phyloP scores from a whole-genome alignment of 257 asterid genomes.

The Jacaranda mimosifolia region DNA sequence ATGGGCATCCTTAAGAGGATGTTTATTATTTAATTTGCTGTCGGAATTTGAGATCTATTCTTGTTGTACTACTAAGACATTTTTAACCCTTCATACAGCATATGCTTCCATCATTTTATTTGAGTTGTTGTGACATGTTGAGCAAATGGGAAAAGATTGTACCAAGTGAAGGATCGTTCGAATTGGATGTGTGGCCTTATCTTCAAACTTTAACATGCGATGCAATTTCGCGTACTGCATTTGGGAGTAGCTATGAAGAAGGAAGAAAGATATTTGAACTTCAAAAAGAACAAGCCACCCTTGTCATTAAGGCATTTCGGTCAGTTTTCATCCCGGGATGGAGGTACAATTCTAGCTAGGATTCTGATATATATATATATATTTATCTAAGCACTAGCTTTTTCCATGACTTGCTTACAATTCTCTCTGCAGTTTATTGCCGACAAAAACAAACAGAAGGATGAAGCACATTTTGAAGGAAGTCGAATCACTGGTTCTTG shows the following conservation, averaged over 20 bases:
- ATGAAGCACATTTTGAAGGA: slow-evolving; percentile 45
- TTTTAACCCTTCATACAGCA: not conserved
- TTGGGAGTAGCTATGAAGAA: slow-evolving; percentile 29
- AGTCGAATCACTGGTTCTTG: slow-evolving; percentile 40
- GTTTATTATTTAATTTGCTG: not conserved
- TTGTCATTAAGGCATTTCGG: not conserved
- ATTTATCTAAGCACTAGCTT: too few species aligned
- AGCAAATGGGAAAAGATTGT: slow-evolving; percentile 50
- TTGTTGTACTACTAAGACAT: not conserved
- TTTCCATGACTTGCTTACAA: too few species aligned
- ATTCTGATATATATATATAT: too few species aligned
- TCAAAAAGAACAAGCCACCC: slow-evolving; percentile 24
- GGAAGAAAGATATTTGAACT: slow-evolving; percentile 30
- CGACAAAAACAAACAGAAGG: slow-evolving; percentile 34
- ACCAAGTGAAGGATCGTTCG: slow-evolving; percentile 5
- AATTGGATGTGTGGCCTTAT: slow-evolving; percentile 36
- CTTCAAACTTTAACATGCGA: slow-evolving; percentile 32
- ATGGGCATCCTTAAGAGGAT: not conserved
- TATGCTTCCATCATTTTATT: slow-evolving; percentile 32
- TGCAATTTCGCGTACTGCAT: slow-evolving; percentile 30
- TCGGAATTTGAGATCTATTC: not conserved
- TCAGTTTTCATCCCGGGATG: slow-evolving; percentile 7
- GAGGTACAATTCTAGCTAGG: not conserved
- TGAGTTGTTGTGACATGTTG: slow-evolving; percentile 46
- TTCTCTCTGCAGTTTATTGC: not conserved